Conservation (phyloP, 805 yeast genomes). For the Saccharomycodes ludwigii region DNA sequence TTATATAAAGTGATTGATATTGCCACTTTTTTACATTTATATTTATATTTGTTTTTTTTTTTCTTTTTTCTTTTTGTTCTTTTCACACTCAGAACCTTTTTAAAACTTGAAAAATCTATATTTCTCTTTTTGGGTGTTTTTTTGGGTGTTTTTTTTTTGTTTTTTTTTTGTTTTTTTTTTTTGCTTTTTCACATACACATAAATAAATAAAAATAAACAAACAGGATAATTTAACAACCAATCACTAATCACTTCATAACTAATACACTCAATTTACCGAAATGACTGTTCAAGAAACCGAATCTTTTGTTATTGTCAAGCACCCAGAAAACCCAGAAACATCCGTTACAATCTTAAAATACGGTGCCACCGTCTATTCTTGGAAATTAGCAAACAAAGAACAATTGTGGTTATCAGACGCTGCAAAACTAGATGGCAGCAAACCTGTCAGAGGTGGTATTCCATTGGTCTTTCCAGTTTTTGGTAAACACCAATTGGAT, state of each 20-base stretch:
- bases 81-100: too few species aligned
- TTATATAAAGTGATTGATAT: too few species aligned
- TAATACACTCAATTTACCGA: not conserved
- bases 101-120: not conserved
- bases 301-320: slow-evolving; percentile 46
- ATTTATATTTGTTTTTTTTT: too few species aligned
- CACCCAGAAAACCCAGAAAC: slow-evolving; percentile 42
- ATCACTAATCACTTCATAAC: slow-evolving; percentile 8
- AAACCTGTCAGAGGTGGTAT: slow-evolving; percentile 96
- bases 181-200: too few species aligned
- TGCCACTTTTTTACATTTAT: too few species aligned
- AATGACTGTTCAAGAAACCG: slow-evolving; percentile 62
- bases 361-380: slow-evolving; percentile 80
- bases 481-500: too few species aligned
- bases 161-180: too few species aligned
- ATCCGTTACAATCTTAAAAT: slow-evolving; percentile 56
- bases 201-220: not conserved
- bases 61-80: too few species aligned
- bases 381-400: slow-evolving; percentile 68
- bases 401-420: slow-evolving; percentile 70
- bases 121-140: not conserved
- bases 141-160: too few species aligned
- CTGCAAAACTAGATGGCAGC: slow-evolving; percentile 80
- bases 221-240: slow-evolving; percentile 3
- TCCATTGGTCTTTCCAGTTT: slow-evolving; percentile 90